Percentiles rank a stretch among this genome's conserved stretches.
phyloP scores from a whole-genome alignment of 2,329 filamentous ascomycete genomes.

The Lecanicillium sp. region DNA sequence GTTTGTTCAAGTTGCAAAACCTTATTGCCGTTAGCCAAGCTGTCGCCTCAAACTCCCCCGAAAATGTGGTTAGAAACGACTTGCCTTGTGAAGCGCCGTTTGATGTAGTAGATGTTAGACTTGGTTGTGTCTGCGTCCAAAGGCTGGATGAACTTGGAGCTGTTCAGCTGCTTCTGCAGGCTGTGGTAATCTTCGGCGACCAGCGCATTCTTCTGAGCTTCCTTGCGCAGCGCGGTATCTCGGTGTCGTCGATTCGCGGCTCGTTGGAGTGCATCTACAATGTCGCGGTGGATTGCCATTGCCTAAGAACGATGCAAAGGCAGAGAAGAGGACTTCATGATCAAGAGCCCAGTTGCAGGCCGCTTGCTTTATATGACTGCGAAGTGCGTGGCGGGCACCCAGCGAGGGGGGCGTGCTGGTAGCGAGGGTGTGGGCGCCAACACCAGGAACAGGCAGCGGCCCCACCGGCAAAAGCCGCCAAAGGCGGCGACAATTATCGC shows the following conservation, averaged over 20 bases:
- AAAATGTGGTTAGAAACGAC: not conserved
- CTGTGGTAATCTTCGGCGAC: slow-evolving; percentile 10
- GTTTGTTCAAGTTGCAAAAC: slow-evolving; percentile 6
- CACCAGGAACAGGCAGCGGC: not conserved
- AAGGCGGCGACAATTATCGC: slow-evolving; percentile 3
- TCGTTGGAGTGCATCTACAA: slow-evolving; percentile 1
- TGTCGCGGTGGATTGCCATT: slow-evolving; percentile 2
- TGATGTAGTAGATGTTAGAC: slow-evolving; percentile 16
- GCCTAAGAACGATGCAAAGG: not conserved
- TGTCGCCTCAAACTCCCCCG: not conserved
- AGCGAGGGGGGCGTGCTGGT: not conserved
- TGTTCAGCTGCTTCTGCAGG: slow-evolving; percentile 7
- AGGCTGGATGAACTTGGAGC: slow-evolving; percentile 3
- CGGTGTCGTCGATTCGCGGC: slow-evolving; percentile 15
- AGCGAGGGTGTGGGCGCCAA: not conserved
- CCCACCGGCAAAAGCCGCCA: slow-evolving; percentile 4
- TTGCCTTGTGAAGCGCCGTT: slow-evolving; percentile 14
- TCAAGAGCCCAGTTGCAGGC: not conserved
- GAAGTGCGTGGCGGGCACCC: not conserved
- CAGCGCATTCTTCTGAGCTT: slow-evolving; percentile 9
- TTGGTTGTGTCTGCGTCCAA: slow-evolving; percentile 13
- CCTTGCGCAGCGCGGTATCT: slow-evolving; percentile 9
- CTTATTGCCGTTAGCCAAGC: slow-evolving; percentile 1
- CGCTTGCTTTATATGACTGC: no score
- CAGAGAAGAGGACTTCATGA: not conserved